Conservation (phyloP, 2,329 filamentous ascomycete genomes). For the Hortaea werneckii region DNA sequence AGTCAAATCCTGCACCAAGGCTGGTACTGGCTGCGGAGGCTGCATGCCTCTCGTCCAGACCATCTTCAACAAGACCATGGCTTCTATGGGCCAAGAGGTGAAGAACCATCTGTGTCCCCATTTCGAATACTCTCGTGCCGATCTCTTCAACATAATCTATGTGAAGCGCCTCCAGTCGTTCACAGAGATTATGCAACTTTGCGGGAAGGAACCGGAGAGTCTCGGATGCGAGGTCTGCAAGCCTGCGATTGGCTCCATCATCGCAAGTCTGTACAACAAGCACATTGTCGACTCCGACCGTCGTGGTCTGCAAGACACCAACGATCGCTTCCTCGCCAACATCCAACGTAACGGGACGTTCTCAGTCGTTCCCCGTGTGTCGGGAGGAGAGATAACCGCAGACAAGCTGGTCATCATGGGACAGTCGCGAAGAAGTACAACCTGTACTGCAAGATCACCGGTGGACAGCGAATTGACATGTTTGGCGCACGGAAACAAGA, state of each 20-base stretch:
- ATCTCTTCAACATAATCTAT: constrained; percentile 82
- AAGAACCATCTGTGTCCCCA: constrained; percentile 79
- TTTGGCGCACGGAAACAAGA: constrained; percentile 87
- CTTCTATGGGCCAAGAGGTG: constrained; percentile 74
- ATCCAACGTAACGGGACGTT: constrained; percentile 89
- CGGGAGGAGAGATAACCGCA: constrained; percentile 78
- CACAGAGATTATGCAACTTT: constrained; percentile 65
- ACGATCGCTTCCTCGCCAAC: constrained; percentile 78
- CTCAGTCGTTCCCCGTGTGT: constrained; percentile 73
- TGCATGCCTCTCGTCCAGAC: constrained; percentile 81
- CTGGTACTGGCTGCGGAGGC: constrained; percentile 80
- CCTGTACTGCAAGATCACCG: constrained; percentile 86
- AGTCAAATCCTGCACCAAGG: constrained; percentile 83
- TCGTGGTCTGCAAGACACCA: constrained; percentile 78
- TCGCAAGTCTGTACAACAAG: constrained; percentile 72
- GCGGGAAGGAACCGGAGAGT: constrained; percentile 60
- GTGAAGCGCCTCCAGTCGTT: constrained; percentile 69
- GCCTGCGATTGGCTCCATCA: constrained; percentile 68
- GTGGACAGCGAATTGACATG: constrained; percentile 84
- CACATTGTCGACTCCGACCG: constrained; percentile 64
- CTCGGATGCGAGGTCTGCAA: constrained; percentile 82
- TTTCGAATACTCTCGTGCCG: constrained; percentile 72
- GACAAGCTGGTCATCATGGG: constrained; percentile 78
- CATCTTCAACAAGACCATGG: constrained; percentile 86
- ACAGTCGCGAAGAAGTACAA: constrained; percentile 74